phyloP scores from a whole-genome alignment of 2,329 filamentous ascomycete genomes.

The Juglanconis oblonga region DNA sequence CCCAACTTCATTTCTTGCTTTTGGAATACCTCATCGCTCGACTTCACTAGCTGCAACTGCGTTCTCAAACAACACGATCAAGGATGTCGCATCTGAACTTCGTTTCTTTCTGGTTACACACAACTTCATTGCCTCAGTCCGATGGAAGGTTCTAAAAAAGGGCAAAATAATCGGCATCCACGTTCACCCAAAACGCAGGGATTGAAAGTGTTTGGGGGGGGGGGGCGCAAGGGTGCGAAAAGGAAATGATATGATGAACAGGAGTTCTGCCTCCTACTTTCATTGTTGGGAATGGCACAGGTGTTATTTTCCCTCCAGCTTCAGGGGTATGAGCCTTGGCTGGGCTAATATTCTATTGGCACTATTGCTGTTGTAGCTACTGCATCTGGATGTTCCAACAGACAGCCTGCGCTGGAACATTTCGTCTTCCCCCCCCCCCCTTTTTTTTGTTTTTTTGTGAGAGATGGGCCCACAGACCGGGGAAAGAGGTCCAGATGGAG shows the following conservation, averaged over 20 bases:
- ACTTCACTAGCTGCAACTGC: neutral
- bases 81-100: neutral
- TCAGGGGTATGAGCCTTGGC: neutral
- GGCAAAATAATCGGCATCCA: neutral
- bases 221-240: neutral
- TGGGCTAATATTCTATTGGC: neutral
- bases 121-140: neutral
- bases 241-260: neutral
- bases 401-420: neutral
- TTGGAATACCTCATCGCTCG: neutral
- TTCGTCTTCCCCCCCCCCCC: neutral
- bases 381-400: neutral
- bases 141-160: neutral
- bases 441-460: neutral
- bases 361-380: neutral
- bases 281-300: neutral
- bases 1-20: slow-evolving; percentile 9
- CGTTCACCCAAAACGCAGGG: neutral
- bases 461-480: neutral
- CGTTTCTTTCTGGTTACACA: neutral
- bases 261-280: neutral
- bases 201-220: neutral
- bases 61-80: neutral
- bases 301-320: neutral
- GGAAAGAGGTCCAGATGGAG: too few relatives aligned